Conservation (phyloP, 106 monocot species). For the Phalaenopsis aphrodite region DNA sequence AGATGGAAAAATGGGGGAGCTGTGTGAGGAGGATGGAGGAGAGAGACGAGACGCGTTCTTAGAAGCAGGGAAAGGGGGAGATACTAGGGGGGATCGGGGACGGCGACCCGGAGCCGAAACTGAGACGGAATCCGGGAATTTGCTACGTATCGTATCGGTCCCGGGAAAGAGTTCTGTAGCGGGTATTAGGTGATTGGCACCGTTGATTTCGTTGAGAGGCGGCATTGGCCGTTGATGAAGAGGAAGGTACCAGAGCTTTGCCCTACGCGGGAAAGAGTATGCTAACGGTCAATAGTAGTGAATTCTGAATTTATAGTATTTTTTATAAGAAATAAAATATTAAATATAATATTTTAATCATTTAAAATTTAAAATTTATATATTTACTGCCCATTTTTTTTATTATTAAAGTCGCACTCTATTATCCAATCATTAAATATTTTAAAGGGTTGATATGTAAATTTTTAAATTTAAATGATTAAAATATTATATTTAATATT, state of each 20-base stretch:
- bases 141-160: neutral
- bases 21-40: neutral
- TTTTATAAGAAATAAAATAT: too few species aligned
- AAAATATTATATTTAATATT: too few species aligned
- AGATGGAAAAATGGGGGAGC: neutral
- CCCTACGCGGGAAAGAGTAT: neutral
- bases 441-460: too few species aligned
- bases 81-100: constrained; percentile 9
- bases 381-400: too few species aligned
- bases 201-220: neutral
- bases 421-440: too few species aligned
- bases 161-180: neutral
- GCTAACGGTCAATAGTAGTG: neutral
- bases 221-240: neutral
- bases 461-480: too few species aligned
- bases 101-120: constrained; percentile 19
- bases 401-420: too few species aligned
- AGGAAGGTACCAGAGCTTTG: neutral
- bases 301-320: too few species aligned
- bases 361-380: too few species aligned
- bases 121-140: neutral
- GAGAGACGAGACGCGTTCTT: constrained; percentile 1
- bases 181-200: neutral
- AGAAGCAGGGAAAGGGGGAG: neutral
- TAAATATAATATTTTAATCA: too few species aligned